Percentiles rank a stretch among this genome's conserved stretches.
These are phyloP conservation scores for Phytophthora fragariaefolia DNA, from an alignment of 352 stramenopile genomes.

Conservation along the genomic window DNA sequence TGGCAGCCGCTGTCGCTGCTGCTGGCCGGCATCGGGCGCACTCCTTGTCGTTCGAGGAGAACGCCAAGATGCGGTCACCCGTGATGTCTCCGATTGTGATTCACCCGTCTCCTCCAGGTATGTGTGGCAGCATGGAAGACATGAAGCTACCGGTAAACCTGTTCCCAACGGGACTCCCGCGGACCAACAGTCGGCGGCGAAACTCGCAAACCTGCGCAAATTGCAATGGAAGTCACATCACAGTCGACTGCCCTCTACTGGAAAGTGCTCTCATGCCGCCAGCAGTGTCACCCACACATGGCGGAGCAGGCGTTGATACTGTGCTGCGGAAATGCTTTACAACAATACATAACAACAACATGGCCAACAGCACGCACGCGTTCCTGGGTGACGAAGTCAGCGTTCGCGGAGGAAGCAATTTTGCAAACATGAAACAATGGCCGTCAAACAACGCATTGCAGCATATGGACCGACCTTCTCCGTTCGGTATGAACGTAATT, in stretches of 20 bases:
- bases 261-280: slow-evolving; percentile 53
- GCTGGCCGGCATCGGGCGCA: slow-evolving; percentile 50
- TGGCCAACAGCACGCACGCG: slow-evolving; percentile 84
- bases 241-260: slow-evolving; percentile 75
- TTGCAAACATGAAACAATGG: slow-evolving; percentile 49
- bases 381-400: slow-evolving; percentile 89
- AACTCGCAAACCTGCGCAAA: slow-evolving; percentile 72
- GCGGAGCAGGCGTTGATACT: slow-evolving; percentile 58
- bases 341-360: slow-evolving; percentile 87
- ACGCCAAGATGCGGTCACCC: slow-evolving; percentile 20
- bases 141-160: slow-evolving; percentile 36
- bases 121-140: slow-evolving; percentile 23
- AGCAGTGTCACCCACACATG: slow-evolving; percentile 4
- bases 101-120: slow-evolving; percentile 23
- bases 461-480: slow-evolving; percentile 46
- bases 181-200: slow-evolving; percentile 68
- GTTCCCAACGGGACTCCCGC: slow-evolving; percentile 46
- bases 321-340: slow-evolving; percentile 88
- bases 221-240: slow-evolving; percentile 86
- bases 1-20: slow-evolving; percentile 48
- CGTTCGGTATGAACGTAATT: slow-evolving; percentile 80
- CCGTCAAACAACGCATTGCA: slow-evolving; percentile 35
- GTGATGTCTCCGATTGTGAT: slow-evolving; percentile 27
- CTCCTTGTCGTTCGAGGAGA: slow-evolving; percentile 52
- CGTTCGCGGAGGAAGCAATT: slow-evolving; percentile 69